Conservation (phyloP, 2,329 filamentous ascomycete genomes). For the Corinectria fuckeliana region DNA sequence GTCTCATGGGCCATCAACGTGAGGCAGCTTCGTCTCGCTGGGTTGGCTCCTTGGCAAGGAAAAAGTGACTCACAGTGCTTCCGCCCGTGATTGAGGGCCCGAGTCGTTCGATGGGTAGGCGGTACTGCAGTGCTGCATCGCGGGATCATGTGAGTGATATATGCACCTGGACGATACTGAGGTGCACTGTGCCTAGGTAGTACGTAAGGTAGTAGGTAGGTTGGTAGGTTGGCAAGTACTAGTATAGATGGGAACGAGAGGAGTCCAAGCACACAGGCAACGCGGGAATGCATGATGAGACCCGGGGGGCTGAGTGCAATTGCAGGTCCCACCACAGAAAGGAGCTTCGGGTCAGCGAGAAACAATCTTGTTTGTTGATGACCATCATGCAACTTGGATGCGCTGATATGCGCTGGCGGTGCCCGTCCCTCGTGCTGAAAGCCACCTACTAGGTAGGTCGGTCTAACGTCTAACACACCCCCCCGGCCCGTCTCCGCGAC, state of each 20-base stretch:
- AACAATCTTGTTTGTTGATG: conserved; percentile 2
- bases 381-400: conserved; percentile 2
- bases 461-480: neutral
- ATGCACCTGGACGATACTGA: conserved; percentile 19
- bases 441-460: neutral
- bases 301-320: conserved; percentile 4
- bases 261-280: neutral
- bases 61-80: conserved; percentile 22
- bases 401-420: conserved; percentile 14
- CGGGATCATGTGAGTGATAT: conserved; percentile 19
- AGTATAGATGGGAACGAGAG: no score
- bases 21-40: conserved; percentile 4
- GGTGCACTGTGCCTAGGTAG: conserved; percentile 4
- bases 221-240: no score
- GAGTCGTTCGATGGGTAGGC: conserved; percentile 15
- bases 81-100: conserved; percentile 7
- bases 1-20: neutral
- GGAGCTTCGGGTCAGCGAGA: neutral
- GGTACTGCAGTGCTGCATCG: conserved; percentile 16
- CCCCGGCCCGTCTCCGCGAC: conserved; percentile 36
- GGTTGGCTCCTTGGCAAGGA: neutral
- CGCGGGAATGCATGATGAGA: conserved; percentile 11
- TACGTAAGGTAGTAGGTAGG: no score
- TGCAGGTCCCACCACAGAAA: conserved; percentile 1
- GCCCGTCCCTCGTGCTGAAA: neutral